A percentile compares a stretch with the other conserved stretches of the same genome.
phyloP scores from a whole-genome alignment of 345 rosid species.

The Linum tenue region DNA sequence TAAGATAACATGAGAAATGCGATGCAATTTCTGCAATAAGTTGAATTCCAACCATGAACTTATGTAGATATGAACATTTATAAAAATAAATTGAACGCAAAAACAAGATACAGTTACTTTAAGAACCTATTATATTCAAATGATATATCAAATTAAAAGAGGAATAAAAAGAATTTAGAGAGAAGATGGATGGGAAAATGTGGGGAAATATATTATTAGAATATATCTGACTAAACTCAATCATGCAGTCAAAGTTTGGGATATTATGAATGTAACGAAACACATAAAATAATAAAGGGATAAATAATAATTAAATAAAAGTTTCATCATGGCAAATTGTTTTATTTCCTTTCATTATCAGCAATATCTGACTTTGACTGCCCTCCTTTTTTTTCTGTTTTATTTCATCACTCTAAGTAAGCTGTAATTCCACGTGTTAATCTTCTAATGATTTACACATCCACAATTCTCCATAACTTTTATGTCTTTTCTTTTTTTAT shows the following conservation, averaged over 20 bases:
- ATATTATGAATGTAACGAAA: neutral
- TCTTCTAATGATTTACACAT: no score
- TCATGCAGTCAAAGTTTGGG: slow-evolving; percentile 36
- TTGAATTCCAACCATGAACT: no score
- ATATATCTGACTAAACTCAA: slow-evolving; percentile 26
- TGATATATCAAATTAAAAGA: no score
- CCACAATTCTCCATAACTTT: no score
- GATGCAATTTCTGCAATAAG: no score
- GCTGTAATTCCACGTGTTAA: slow-evolving; percentile 20
- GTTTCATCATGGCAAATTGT: slow-evolving; percentile 12
- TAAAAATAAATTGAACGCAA: no score
- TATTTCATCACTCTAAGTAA: neutral
- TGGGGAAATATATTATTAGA: neutral
- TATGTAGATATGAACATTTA: no score
- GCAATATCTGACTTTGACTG: slow-evolving; percentile 47
- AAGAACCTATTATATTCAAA: no score
- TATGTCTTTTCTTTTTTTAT: no score
- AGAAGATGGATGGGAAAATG: slow-evolving; percentile 3
- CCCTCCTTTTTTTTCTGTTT: neutral
- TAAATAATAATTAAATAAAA: no score
- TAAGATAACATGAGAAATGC: no score
- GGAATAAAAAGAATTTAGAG: neutral
- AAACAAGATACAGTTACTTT: no score
- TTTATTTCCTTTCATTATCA: slow-evolving; percentile 27
- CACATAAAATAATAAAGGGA: neutral